Evolutionary conservation across 2,329 filamentous ascomycete genomes (phyloP).

Genomic region (Parastagonospora nodorum): DNA sequence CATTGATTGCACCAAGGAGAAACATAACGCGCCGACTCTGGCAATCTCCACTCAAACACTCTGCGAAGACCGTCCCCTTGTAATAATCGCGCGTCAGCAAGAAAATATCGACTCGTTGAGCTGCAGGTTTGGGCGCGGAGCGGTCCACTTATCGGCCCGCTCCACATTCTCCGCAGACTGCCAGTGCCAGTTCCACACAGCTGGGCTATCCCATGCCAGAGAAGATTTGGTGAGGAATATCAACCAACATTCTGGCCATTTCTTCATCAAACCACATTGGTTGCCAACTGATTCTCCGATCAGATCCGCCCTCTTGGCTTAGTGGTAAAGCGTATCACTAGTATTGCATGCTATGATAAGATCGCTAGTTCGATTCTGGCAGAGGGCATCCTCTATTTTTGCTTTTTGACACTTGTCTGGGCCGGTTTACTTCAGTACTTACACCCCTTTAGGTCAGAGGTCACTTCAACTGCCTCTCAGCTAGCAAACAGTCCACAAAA

Average conservation of each 20-base stretch:
- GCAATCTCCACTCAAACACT: not conserved
- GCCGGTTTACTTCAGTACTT: not conserved
- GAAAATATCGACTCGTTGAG: not conserved
- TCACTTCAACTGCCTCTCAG: no score
- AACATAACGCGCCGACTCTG: not conserved
- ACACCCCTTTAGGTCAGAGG: no score
- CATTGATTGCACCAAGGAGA: constrained; percentile 2
- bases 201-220: not conserved
- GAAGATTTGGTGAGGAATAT: not conserved
- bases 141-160: not conserved
- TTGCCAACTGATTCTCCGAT: constrained; percentile 10
- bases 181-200: not conserved
- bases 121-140: not conserved
- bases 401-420: not conserved
- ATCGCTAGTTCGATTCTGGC: constrained; percentile 38
- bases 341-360: constrained; percentile 33
- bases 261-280: constrained; percentile 1
- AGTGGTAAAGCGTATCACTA: constrained; percentile 41
- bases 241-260: no score
- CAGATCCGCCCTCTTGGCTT: constrained; percentile 31
- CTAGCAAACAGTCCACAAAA: no score
- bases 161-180: not conserved
- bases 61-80: not conserved
- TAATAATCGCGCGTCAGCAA: not conserved
- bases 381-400: constrained; percentile 20